Percentiles rank a stretch among this genome's conserved stretches.
Evolutionary conservation across 257 asterid genomes (phyloP).

Genomic region (Przewalskia tangutica): DNA sequence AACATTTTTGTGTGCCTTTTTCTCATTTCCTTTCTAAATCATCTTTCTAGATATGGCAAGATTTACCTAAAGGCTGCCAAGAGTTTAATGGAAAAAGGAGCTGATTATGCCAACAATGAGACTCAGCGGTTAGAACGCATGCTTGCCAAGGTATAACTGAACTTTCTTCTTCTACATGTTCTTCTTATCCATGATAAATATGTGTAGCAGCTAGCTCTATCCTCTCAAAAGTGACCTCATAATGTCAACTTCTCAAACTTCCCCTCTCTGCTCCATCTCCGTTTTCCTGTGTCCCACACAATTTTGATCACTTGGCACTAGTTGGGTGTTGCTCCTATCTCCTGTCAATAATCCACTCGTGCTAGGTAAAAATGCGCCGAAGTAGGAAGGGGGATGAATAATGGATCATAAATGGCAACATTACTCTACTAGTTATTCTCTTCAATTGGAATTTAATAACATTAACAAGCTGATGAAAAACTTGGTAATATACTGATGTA

Average conservation of each 20-base stretch:
- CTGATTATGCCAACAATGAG: conserved; percentile 80
- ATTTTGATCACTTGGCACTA: neutral
- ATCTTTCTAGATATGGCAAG: conserved; percentile 52
- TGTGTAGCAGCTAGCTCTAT: neutral
- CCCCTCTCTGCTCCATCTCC: neutral
- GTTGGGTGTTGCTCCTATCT: neutral
- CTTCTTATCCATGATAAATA: neutral
- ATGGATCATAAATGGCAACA: neutral
- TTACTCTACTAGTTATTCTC: neutral
- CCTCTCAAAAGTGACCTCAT: neutral
- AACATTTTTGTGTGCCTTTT: neutral
- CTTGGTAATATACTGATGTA: neutral
- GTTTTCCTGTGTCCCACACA: neutral
- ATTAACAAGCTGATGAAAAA: neutral
- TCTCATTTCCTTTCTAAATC: neutral
- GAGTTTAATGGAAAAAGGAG: conserved; percentile 69
- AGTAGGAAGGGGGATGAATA: neutral
- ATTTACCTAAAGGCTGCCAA: conserved; percentile 79
- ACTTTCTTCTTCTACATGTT: neutral
- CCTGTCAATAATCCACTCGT: neutral
- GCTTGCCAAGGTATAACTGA: conserved; percentile 66
- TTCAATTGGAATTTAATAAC: neutral
- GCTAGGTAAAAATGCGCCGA: neutral
- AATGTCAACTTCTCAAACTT: neutral
- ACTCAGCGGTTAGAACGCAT: conserved; percentile 70